A percentile compares a stretch with the other conserved stretches of the same genome.
Evolutionary conservation across 2,329 filamentous ascomycete genomes (phyloP).

Genomic region (Xylariaceae sp.): DNA sequence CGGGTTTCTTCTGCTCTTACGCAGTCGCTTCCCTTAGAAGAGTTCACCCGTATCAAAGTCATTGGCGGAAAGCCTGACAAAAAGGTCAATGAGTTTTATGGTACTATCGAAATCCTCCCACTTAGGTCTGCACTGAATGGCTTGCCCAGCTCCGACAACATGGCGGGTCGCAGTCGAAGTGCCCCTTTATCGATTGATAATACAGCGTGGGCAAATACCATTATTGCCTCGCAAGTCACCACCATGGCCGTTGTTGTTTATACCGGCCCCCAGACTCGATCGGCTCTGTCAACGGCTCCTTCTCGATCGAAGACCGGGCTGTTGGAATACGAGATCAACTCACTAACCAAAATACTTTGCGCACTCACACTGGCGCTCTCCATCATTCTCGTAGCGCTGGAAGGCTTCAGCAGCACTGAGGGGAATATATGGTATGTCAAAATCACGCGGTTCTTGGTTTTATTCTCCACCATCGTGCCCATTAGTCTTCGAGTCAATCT

Average conservation of each 20-base stretch:
- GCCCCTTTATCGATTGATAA: constrained; percentile 87
- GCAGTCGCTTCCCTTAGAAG: constrained; percentile 66
- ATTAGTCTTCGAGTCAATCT: constrained; percentile 95
- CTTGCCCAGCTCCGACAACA: constrained; percentile 32
- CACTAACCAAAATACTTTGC: constrained; percentile 91
- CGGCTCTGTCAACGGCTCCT: constrained; percentile 84
- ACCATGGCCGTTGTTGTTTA: constrained; percentile 90
- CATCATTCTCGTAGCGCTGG: constrained; percentile 78
- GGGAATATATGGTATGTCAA: constrained; percentile 84
- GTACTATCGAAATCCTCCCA: constrained; percentile 72
- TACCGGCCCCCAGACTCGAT: constrained; percentile 88
- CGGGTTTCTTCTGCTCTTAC: constrained; percentile 81
- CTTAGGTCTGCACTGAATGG: constrained; percentile 47
- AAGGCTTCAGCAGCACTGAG: constrained; percentile 67
- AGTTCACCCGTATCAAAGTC: constrained; percentile 65
- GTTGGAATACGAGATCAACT: constrained; percentile 94
- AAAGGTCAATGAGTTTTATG: constrained; percentile 90
- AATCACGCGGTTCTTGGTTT: constrained; percentile 94
- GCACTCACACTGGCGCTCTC: constrained; percentile 81
- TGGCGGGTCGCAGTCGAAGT: constrained; percentile 45
- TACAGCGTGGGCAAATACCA: constrained; percentile 97
- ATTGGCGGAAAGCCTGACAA: constrained; percentile 86
- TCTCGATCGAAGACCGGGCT: constrained; percentile 92
- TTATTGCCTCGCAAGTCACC: constrained; percentile 86
- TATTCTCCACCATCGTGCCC: constrained; percentile 98